These are phyloP conservation scores for Ottelia alismoides DNA, from an alignment of 106 monocot genomes.

Conservation along the genomic window DNA sequence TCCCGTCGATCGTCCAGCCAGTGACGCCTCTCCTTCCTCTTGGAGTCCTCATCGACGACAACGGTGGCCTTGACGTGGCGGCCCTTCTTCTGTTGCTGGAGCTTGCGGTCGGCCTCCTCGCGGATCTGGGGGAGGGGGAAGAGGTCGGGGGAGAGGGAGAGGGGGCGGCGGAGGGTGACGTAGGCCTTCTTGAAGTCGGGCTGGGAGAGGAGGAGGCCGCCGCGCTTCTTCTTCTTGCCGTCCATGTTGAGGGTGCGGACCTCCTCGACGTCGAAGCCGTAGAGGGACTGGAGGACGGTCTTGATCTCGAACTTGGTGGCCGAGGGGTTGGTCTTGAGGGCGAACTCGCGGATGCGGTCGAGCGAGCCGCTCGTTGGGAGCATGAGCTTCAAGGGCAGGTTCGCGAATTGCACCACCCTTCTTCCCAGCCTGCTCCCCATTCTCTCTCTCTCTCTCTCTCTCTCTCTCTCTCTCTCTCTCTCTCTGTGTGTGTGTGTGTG, in stretches of 20 bases:
- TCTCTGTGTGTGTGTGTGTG: too few species aligned
- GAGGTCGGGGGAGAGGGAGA: constrained; percentile 44
- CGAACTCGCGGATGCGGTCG: constrained; percentile 66
- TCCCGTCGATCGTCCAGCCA: constrained; percentile 3
- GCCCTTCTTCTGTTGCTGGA: constrained; percentile 16
- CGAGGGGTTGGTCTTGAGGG: constrained; percentile 89
- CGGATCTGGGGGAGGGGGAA: constrained; percentile 50
- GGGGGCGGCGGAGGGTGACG: constrained; percentile 75
- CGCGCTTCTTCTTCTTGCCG: constrained; percentile 89
- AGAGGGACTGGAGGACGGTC: constrained; percentile 88
- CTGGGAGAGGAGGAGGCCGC: constrained; percentile 56
- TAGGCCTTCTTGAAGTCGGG: constrained; percentile 99
- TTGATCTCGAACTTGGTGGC: constrained; percentile 98
- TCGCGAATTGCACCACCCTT: constrained; percentile 88
- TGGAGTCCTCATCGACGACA: constrained; percentile 17
- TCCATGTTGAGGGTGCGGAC: constrained; percentile 97
- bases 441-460: too few species aligned
- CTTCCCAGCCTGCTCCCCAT: constrained; percentile 91
- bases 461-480: too few species aligned
- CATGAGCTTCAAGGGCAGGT: constrained; percentile 88
- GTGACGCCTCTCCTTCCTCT: constrained; percentile 30
- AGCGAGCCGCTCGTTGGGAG: constrained; percentile 31
- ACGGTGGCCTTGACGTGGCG: constrained; percentile 15
- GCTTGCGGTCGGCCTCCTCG: constrained; percentile 36
- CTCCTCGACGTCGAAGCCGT: constrained; percentile 92